Percentiles rank a stretch among this genome's conserved stretches.
phyloP scores from a whole-genome alignment of 345 rosid species.

The Eucalyptus sp. region DNA sequence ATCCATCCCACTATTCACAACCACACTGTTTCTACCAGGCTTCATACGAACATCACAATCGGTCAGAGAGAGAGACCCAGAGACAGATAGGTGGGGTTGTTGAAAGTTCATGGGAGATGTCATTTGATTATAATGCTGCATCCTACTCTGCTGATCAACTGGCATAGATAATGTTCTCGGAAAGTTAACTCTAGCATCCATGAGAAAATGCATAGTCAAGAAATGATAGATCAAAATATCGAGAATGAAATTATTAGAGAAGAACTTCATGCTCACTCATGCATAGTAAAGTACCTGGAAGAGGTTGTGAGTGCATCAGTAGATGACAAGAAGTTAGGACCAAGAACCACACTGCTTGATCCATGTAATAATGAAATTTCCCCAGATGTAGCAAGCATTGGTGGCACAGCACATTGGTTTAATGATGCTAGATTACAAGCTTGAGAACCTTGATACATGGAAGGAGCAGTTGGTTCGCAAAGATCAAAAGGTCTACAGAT shows the following conservation, averaged over 20 bases:
- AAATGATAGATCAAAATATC: not conserved
- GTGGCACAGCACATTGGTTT: constrained; percentile 57
- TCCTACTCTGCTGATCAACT: constrained; percentile 72
- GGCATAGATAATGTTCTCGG: constrained; percentile 53
- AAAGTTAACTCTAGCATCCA: constrained; percentile 69
- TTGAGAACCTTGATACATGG: constrained; percentile 55
- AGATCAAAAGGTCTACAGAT: constrained; percentile 85
- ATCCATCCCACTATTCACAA: constrained; percentile 25
- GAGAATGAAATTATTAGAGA: not conserved
- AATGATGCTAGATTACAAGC: constrained; percentile 34
- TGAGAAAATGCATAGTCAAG: constrained; percentile 7
- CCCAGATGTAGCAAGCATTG: constrained; percentile 43
- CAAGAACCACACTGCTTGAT: constrained; percentile 43
- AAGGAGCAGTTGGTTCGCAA: constrained; percentile 46
- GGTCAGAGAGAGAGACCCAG: constrained; percentile 53
- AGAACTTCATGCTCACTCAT: not conserved
- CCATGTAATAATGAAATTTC: constrained; percentile 54
- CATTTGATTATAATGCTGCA: constrained; percentile 62
- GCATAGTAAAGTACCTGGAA: constrained; percentile 24
- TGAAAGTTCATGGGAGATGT: constrained; percentile 50
- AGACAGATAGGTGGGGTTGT: constrained; percentile 56
- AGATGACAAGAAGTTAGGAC: constrained; percentile 41
- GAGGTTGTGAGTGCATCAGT: constrained; percentile 46
- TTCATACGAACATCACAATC: constrained; percentile 48
- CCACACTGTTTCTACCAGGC: constrained; percentile 54